Base-by-base conservation (phyloP, 768 basidiomycete genomes). In the Lepiota venenata region DNA sequence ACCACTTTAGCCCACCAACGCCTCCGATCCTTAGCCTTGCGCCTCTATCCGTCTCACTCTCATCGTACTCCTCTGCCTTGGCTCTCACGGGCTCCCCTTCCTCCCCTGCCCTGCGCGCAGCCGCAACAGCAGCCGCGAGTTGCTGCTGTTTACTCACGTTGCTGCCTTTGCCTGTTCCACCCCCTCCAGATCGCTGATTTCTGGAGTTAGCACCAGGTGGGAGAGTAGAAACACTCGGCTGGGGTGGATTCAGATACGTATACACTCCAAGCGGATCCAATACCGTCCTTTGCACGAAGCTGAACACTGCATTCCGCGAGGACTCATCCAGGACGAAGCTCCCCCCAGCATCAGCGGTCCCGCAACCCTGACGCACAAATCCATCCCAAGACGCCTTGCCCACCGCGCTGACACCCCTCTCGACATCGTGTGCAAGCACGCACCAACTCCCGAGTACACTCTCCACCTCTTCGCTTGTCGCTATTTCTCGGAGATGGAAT, bases 401-500 rank as follows among this genome's bases (percentile, higher is more conserved):
- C 15, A 69, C 63, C 1, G 63, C 58, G 1, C 82, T 70, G 7
- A 92, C 85, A 1, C 72, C 70, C 20, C 84, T 77, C 61, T 93
- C 93, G 27, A 83, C 65, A 58, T 95, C 93, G 64, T 87, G 79
- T 14, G 82, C 76, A 11, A 83, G 75, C 60, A 91, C 74, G 58
- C 74, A 81, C 91, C 92, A 93, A 8, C 84, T 78, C 2, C 89
- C 90, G 1, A 89, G 64, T 35, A 90, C 67, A 44, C 71, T 73
- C 55, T 88, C 80, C 11, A 80, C 60, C 52, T 86, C 79, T 38
- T 76, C 72, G 32, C 71, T 57, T 8, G 78, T 71, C 0, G 76
- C 78, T 2, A 72, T 67, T 38, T 85, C 79, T 21, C 68, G 70
- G 14, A 84, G 63, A 60, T 82, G 79, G 43, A 72, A 70, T 14